A percentile compares a stretch with the other conserved stretches of the same genome.
These are phyloP conservation scores for Pascua guehoae DNA, from an alignment of 1,284 basidiomycete genomes.

Conservation along the genomic window DNA sequence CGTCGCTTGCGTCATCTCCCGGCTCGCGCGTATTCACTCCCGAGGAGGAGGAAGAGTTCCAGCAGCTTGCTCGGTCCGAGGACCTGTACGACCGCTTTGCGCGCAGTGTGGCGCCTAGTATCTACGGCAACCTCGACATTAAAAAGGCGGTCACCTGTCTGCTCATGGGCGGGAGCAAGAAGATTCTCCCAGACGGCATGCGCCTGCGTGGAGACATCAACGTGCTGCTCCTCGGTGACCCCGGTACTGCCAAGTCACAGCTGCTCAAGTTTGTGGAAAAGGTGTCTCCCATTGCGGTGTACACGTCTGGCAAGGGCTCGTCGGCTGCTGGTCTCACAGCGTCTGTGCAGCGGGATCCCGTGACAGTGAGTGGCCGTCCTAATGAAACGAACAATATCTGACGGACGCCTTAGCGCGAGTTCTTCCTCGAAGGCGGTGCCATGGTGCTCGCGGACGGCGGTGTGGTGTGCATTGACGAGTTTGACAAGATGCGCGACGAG, in stretches of 20 bases:
- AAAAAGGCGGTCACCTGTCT: conserved; percentile 96
- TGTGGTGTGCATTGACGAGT: conserved; percentile 99
- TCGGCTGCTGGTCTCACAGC: conserved; percentile 98
- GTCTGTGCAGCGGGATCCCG: conserved; percentile 89
- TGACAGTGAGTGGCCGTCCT: conserved; percentile 61
- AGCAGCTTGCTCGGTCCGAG: conserved; percentile 80
- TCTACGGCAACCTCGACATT: conserved; percentile 95
- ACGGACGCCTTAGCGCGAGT: conserved; percentile 68
- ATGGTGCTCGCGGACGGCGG: conserved; percentile 99
- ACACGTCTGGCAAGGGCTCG: conserved; percentile 96
- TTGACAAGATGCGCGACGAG: conserved; percentile 99
- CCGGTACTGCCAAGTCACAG: conserved; percentile 97
- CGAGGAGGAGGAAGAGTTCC: conserved; percentile 94
- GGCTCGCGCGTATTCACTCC: conserved; percentile 74
- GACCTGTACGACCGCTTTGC: conserved; percentile 93
- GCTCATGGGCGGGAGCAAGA: conserved; percentile 96
- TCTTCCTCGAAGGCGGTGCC: conserved; percentile 97
- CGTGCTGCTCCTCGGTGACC: conserved; percentile 91
- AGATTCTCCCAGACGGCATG: conserved; percentile 96
- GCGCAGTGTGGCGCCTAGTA: conserved; percentile 91
- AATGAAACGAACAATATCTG: neutral
- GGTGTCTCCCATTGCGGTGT: conserved; percentile 94
- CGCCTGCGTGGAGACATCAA: conserved; percentile 96
- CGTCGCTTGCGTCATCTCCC: conserved; percentile 58
- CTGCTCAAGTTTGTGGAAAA: conserved; percentile 98